Evolutionary conservation across 805 yeast genomes (phyloP), one percentile per base, ranked within the genome.

Genomic region (Ogataea glucozyma): DNA sequence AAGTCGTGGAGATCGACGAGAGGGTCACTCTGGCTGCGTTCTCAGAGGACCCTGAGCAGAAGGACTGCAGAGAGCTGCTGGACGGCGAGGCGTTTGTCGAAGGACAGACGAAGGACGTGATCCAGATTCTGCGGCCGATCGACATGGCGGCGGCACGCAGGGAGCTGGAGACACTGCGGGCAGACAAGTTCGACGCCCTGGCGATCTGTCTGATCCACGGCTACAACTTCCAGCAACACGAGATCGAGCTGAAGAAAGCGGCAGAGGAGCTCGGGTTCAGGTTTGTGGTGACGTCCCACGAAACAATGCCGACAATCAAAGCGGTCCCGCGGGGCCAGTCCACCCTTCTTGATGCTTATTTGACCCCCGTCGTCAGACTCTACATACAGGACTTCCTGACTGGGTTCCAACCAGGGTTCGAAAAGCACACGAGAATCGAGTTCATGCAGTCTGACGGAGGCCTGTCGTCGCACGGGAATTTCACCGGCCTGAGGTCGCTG

Each of bases 361-460:
- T 69, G 20, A 67, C 72, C 2, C 74, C 74, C n/a, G 57, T 67
- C 17, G 60, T 69, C 27, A 58, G 61, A 37, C 62, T 59, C 1
- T 69, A 69, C 46, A 60, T 68, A 16, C 60, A 62, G 6, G 70
- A 66, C 16, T 61, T 67, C 34, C 52, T 74, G 26, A 46, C 51
- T 17, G 64, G 64, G 17, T 61, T 66, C 38, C 46, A 55, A 22
- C 43, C 47, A 3, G 73, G 67, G 13, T 61, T 71, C n/a, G 48
- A 45, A 27, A 37, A 43, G 24, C 32, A 46, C 23, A 64, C 67
- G 6, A 58, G 65, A 43, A 70, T 75, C 39, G 70, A 74, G 47
- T 76, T 76, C 57, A 76, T 76, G 82, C 79, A 75, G 55, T 70
- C 76, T 11, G 77, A 76, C 58, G 82, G 82, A 31, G 82, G 82